These are phyloP conservation scores for Phaseolus coccineus DNA, from an alignment of 331 rosid species.

Conservation along the genomic window DNA sequence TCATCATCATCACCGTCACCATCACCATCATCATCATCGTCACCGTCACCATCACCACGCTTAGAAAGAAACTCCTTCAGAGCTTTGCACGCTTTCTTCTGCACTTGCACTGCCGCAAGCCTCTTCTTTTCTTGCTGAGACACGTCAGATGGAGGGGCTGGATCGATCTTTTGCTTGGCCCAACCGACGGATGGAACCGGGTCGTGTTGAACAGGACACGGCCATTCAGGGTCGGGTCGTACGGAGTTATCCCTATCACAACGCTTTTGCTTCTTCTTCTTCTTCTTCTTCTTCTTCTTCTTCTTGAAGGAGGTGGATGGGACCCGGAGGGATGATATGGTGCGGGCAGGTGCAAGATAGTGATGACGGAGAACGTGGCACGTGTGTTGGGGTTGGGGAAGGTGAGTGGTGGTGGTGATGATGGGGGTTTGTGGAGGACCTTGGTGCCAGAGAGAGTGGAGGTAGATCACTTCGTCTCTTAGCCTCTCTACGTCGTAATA, in stretches of 20 bases:
- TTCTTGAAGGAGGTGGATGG: conserved; percentile 25
- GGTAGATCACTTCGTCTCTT: conserved; percentile 62
- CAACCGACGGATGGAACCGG: conserved; percentile 19
- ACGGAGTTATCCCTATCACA: neutral
- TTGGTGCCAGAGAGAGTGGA: conserved; percentile 75
- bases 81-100: conserved; percentile 42
- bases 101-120: conserved; percentile 38
- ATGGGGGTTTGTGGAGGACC: conserved; percentile 55
- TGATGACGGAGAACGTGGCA: neutral
- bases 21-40: neutral
- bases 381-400: neutral
- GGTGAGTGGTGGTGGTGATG: neutral
- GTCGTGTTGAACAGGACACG: conserved; percentile 27
- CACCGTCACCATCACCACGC: neutral
- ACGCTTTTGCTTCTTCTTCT: neutral
- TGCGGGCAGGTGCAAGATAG: conserved; percentile 18
- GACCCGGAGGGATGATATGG: conserved; percentile 34
- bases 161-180: conserved; percentile 25
- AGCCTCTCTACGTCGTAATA: conserved; percentile 43
- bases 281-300: neutral
- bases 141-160: neutral
- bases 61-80: conserved; percentile 42
- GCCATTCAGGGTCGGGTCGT: conserved; percentile 49
- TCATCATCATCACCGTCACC: neutral
- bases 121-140: conserved; percentile 44